These are phyloP conservation scores for Poteriospumella lacustris DNA, from an alignment of 108 stramenopile species.

Conservation along the genomic window DNA sequence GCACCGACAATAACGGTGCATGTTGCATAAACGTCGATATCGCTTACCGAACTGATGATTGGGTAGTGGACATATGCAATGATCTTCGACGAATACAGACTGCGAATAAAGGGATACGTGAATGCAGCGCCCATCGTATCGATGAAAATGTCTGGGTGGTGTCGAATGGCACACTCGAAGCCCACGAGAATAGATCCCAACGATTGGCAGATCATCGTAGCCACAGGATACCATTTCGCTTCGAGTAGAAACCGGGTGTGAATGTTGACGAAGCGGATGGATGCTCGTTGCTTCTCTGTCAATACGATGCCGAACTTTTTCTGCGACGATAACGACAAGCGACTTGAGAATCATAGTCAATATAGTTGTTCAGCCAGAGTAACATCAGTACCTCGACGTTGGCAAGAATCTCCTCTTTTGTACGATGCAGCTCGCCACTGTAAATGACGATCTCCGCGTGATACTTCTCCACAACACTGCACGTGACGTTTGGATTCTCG, in stretches of 20 bases:
- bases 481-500: conserved; percentile 41
- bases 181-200: conserved; percentile 73
- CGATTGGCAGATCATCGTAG: conserved; percentile 81
- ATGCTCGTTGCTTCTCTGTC: conserved; percentile 25
- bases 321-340: not conserved
- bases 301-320: conserved; percentile 44
- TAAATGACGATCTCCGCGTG: conserved; percentile 61
- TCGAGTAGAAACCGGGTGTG: conserved; percentile 44
- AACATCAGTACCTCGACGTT: not conserved
- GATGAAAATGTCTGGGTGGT: conserved; percentile 71
- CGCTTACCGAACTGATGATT: conserved; percentile 72
- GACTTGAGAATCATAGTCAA: conserved; percentile 20
- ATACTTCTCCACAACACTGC: conserved; percentile 13
- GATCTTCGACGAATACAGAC: conserved; percentile 60
- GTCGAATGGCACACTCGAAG: conserved; percentile 52
- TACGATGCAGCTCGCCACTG: conserved; percentile 64
- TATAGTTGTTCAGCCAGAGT: not conserved
- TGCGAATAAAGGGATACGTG: conserved; percentile 70
- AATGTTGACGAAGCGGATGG: conserved; percentile 62
- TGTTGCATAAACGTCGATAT: not conserved
- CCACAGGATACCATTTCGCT: conserved; percentile 51
- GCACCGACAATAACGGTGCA: too few relatives aligned
- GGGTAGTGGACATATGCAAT: conserved; percentile 95
- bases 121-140: conserved; percentile 95
- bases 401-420: conserved; percentile 30